phyloP scores from a whole-genome alignment of 2,329 filamentous ascomycete species.

The Amphichorda felina region DNA sequence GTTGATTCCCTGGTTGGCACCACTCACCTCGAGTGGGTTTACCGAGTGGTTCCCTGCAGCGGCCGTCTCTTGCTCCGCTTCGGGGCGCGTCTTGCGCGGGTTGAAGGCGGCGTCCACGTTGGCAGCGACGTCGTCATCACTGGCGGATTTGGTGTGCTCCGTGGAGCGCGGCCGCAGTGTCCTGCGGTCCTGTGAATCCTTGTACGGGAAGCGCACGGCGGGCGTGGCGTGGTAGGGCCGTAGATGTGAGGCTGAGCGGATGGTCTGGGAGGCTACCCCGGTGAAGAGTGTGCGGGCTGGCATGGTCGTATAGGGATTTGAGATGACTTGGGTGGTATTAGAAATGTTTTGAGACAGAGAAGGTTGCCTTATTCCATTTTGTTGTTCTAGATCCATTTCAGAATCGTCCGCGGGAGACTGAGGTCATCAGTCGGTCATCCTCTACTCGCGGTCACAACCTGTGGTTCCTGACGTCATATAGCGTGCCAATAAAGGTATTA shows the following conservation, averaged over 20 bases:
- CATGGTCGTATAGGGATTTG: not conserved
- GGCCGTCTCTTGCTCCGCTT: constrained; percentile 37
- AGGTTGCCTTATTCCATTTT: too few species aligned
- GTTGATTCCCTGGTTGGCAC: constrained; percentile 31
- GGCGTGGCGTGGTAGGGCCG: constrained; percentile 21
- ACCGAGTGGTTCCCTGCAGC: constrained; percentile 15
- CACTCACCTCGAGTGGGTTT: constrained; percentile 26
- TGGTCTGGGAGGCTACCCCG: constrained; percentile 5
- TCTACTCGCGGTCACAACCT: too few species aligned
- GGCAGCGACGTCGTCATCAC: constrained; percentile 46
- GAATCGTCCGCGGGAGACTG: too few species aligned
- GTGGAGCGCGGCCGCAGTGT: constrained; percentile 51
- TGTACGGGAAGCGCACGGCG: constrained; percentile 24
- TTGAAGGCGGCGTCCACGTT: constrained; percentile 55
- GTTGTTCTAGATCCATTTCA: too few species aligned
- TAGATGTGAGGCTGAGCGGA: not conserved
- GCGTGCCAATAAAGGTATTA: too few species aligned
- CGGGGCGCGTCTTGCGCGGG: constrained; percentile 54
- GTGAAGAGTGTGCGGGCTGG: constrained; percentile 8
- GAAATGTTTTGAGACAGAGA: too few species aligned
- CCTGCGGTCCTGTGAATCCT: constrained; percentile 44
- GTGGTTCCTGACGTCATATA: too few species aligned
- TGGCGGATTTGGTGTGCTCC: constrained; percentile 58
- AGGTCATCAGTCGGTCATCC: too few species aligned
- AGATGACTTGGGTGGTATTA: not conserved